Evolutionary conservation across 371 early-diverging fungal genomes (phyloP).

Genomic region (Saksenaea vasiformis): DNA sequence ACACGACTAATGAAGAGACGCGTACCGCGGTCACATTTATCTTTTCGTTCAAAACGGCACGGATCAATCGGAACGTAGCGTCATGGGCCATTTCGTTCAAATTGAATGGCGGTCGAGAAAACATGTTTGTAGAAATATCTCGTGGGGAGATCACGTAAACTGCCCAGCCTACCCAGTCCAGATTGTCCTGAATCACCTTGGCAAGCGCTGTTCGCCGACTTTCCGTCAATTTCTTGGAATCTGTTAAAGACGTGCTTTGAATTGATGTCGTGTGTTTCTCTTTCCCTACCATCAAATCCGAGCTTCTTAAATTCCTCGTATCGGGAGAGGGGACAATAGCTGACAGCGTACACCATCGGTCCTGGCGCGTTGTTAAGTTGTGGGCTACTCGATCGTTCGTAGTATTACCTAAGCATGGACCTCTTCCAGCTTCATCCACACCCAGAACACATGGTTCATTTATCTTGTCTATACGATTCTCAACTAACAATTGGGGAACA

Average conservation of each 20-base stretch:
- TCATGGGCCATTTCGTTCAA: conserved; percentile 95
- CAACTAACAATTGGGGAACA: conserved; percentile 25
- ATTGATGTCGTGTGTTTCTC: neutral
- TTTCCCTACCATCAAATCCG: conserved; percentile 77
- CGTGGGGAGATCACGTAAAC: conserved; percentile 82
- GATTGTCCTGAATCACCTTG: conserved; percentile 53
- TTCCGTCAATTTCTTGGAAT: conserved; percentile 88
- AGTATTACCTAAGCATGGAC: conserved; percentile 90
- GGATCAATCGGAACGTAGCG: conserved; percentile 87
- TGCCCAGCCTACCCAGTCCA: conserved; percentile 84
- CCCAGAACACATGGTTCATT: conserved; percentile 81
- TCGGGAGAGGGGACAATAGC: conserved; percentile 71
- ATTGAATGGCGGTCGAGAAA: conserved; percentile 84
- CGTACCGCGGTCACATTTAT: conserved; percentile 75
- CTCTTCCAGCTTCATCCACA: conserved; percentile 99
- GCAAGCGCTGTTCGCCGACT: conserved; percentile 74
- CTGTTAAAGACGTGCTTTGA: conserved; percentile 38
- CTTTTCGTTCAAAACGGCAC: conserved; percentile 60
- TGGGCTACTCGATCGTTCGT: neutral
- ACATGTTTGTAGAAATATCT: conserved; percentile 90
- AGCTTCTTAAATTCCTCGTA: conserved; percentile 64
- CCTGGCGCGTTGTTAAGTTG: conserved; percentile 49
- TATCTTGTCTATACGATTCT: conserved; percentile 9
- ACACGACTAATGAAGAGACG: neutral
- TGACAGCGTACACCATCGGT: conserved; percentile 95